Percentiles rank a stretch among this genome's conserved stretches.
These are phyloP conservation scores for Taxillus chinensis DNA, from an alignment of 164 flowering plant genomes.

Conservation along the genomic window DNA sequence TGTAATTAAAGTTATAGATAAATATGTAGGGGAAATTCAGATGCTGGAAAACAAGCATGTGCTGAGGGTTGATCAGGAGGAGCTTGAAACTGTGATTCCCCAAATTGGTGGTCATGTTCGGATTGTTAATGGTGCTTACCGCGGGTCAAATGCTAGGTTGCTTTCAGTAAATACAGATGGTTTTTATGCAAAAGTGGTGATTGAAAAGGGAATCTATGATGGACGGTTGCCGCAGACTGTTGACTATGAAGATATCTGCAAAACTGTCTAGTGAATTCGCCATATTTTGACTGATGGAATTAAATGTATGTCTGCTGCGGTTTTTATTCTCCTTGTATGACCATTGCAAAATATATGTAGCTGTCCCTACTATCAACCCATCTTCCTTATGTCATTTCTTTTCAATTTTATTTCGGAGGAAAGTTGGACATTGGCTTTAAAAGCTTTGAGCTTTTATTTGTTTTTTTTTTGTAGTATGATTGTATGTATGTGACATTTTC, in stretches of 20 bases:
- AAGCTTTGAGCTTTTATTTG: too few species aligned
- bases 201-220: constrained; percentile 80
- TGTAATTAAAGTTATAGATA: constrained; percentile 64
- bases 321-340: too few species aligned
- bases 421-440: too few species aligned
- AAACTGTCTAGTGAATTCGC: constrained; percentile 24
- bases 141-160: constrained; percentile 70
- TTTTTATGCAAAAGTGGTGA: constrained; percentile 70
- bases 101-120: constrained; percentile 71
- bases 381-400: too few species aligned
- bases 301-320: too few species aligned
- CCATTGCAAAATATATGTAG: too few species aligned
- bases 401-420: too few species aligned
- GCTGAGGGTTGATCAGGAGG: constrained; percentile 78
- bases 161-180: constrained; percentile 52
- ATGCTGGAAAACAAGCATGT: constrained; percentile 74
- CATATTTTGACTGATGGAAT: too few species aligned
- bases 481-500: too few species aligned
- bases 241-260: constrained; percentile 85
- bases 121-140: constrained; percentile 89
- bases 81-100: constrained; percentile 88
- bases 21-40: constrained; percentile 77
- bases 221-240: constrained; percentile 68
- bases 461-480: too few species aligned
- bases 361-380: too few species aligned